Evolutionary conservation across 1,284 basidiomycete genomes (phyloP).

Genomic region (Boletus smithii): DNA sequence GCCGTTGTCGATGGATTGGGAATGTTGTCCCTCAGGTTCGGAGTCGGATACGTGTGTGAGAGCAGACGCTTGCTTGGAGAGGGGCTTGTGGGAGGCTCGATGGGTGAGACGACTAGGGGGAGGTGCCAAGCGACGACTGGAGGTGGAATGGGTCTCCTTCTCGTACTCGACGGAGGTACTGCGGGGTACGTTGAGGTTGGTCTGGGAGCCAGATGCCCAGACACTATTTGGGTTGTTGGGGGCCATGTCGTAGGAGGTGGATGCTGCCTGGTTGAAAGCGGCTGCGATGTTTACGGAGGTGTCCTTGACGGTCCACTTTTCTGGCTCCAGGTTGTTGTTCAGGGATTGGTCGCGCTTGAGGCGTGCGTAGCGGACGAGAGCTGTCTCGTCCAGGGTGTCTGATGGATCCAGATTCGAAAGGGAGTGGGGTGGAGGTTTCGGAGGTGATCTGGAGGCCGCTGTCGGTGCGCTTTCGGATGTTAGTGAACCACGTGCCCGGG

Average conservation of each 20-base stretch:
- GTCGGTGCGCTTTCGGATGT: slow-evolving; percentile 50
- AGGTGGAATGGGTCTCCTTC: slow-evolving; percentile 54
- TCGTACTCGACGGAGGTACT: slow-evolving; percentile 79
- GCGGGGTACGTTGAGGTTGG: slow-evolving; percentile 50
- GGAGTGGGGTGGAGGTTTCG: slow-evolving; percentile 38
- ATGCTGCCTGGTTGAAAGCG: slow-evolving; percentile 70
- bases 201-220: slow-evolving; percentile 62
- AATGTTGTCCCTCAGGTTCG: slow-evolving; percentile 51
- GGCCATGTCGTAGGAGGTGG: slow-evolving; percentile 42
- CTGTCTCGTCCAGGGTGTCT: slow-evolving; percentile 39
- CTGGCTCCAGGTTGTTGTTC: slow-evolving; percentile 50
- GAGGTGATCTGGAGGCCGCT: slow-evolving; percentile 55
- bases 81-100: slow-evolving; percentile 40
- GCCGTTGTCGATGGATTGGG: slow-evolving; percentile 20
- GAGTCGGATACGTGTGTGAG: slow-evolving; percentile 58
- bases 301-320: slow-evolving; percentile 69
- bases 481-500: background rate
- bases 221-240: slow-evolving; percentile 51
- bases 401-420: slow-evolving; percentile 38
- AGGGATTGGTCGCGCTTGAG: slow-evolving; percentile 49
- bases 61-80: slow-evolving; percentile 49
- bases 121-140: slow-evolving; percentile 51
- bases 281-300: slow-evolving; percentile 82
- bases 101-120: slow-evolving; percentile 47
- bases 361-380: slow-evolving; percentile 48